These are phyloP conservation scores for Strobilomyces echinocephalus DNA, from an alignment of 768 basidiomycete species.

Conservation along the genomic window DNA sequence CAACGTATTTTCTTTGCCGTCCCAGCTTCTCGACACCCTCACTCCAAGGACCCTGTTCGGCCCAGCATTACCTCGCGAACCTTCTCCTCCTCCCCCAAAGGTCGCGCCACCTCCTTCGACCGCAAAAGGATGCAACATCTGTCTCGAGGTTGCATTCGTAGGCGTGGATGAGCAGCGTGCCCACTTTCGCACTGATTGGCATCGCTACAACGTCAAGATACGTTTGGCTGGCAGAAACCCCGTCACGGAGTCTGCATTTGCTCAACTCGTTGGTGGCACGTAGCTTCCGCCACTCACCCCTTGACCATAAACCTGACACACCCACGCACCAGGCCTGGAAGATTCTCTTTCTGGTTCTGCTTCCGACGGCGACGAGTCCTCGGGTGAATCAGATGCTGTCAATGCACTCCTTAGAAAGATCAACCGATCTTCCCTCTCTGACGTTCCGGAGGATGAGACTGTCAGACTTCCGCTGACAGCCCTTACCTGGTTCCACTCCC, in stretches of 20 bases:
- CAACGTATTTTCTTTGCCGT: conserved; percentile 70
- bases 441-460: conserved; percentile 39
- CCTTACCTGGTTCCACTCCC: conserved; percentile 86
- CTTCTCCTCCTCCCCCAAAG: conserved; percentile 33
- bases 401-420: conserved; percentile 62
- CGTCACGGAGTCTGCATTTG: conserved; percentile 68
- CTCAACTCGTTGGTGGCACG: conserved; percentile 77
- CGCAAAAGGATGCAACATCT: conserved; percentile 65
- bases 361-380: conserved; percentile 55
- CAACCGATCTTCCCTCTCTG: conserved; percentile 42
- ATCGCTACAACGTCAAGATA: conserved; percentile 93
- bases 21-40: conserved; percentile 62
- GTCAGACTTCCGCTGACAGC: conserved; percentile 56
- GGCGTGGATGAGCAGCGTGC: conserved; percentile 77
- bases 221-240: conserved; percentile 59
- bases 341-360: conserved; percentile 92
- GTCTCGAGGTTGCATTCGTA: conserved; percentile 61
- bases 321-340: conserved; percentile 50
- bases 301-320: neutral
- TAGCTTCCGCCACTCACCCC: neutral
- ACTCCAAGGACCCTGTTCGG: conserved; percentile 60
- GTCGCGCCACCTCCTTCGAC: conserved; percentile 18
- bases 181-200: conserved; percentile 96
- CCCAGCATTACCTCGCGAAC: conserved; percentile 29
- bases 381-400: conserved; percentile 64